Conservation (phyloP, 176 grass and related monocot species). For the Hsuehochloa calcarea region DNA sequence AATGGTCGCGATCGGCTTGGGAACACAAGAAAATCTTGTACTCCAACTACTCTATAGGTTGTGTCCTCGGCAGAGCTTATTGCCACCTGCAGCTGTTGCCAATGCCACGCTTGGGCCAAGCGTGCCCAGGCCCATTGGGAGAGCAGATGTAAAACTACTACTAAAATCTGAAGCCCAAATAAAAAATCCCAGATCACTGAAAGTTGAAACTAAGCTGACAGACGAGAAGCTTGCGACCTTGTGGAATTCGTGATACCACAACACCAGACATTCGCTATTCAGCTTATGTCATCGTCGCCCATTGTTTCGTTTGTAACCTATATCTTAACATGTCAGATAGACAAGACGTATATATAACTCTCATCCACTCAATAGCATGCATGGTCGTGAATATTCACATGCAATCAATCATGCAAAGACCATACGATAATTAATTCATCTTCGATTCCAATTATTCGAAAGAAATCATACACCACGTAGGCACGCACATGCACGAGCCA, state of each 20-base stretch:
- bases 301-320: not conserved
- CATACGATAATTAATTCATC: not conserved
- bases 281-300: slow-evolving; percentile 18
- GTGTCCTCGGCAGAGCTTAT: no score
- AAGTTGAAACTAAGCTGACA: not conserved
- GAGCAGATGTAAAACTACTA: not conserved
- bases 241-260: not conserved
- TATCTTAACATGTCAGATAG: not conserved
- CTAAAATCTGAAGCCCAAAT: not conserved
- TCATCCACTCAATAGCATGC: slow-evolving; percentile 15
- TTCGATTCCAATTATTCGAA: slow-evolving; percentile 8
- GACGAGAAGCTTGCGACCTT: not conserved
- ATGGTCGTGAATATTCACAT: slow-evolving; percentile 43
- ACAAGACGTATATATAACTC: slow-evolving; percentile 13
- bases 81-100: no score
- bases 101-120: not conserved
- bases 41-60: no score
- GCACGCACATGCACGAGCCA: not conserved
- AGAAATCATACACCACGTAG: not conserved
- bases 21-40: not conserved
- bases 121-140: not conserved
- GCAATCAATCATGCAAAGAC: slow-evolving; percentile 3
- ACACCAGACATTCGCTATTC: slow-evolving; percentile 12
- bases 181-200: no score
- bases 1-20: not conserved